phyloP scores from a whole-genome alignment of 2,329 filamentous ascomycete species.

The Seiridium cupressi region DNA sequence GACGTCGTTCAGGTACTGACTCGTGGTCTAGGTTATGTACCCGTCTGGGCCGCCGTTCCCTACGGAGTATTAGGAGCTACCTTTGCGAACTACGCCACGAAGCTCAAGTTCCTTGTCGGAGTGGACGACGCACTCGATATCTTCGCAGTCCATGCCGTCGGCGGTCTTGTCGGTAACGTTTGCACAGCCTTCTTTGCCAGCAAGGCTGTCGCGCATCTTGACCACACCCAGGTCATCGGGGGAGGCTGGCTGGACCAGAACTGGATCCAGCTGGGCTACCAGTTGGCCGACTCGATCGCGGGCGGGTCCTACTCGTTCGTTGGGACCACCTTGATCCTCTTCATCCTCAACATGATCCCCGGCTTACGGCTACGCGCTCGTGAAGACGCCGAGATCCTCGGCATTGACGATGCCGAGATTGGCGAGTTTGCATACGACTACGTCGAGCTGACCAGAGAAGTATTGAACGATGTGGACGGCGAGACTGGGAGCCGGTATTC shows the following conservation, averaged over 20 bases:
- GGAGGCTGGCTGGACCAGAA: slow-evolving; percentile 83
- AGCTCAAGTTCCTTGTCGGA: slow-evolving; percentile 79
- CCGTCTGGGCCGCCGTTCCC: slow-evolving; percentile 78
- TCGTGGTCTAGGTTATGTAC: slow-evolving; percentile 59
- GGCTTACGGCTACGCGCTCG: slow-evolving; percentile 71
- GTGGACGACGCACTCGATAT: slow-evolving; percentile 88
- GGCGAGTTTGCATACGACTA: slow-evolving; percentile 97
- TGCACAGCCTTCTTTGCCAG: slow-evolving; percentile 81
- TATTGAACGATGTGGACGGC: slow-evolving; percentile 45
- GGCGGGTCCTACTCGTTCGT: slow-evolving; percentile 78
- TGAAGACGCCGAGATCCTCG: slow-evolving; percentile 78
- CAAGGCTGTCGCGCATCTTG: slow-evolving; percentile 79
- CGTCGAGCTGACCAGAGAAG: slow-evolving; percentile 65
- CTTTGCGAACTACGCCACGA: slow-evolving; percentile 86
- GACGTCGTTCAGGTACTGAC: slow-evolving; percentile 4
- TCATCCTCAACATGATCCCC: slow-evolving; percentile 76
- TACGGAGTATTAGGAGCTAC: slow-evolving; percentile 75
- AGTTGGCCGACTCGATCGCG: slow-evolving; percentile 76
- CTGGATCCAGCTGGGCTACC: slow-evolving; percentile 81
- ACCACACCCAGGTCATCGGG: slow-evolving; percentile 63
- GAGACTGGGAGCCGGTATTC: slow-evolving; percentile 44
- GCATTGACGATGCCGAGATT: slow-evolving; percentile 87
- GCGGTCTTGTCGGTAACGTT: slow-evolving; percentile 76
- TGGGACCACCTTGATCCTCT: slow-evolving; percentile 75
- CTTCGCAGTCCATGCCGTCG: slow-evolving; percentile 79